Evolutionary conservation across 371 early-diverging fungal species (phyloP).

Genomic region (Mortierella polycephala): DNA sequence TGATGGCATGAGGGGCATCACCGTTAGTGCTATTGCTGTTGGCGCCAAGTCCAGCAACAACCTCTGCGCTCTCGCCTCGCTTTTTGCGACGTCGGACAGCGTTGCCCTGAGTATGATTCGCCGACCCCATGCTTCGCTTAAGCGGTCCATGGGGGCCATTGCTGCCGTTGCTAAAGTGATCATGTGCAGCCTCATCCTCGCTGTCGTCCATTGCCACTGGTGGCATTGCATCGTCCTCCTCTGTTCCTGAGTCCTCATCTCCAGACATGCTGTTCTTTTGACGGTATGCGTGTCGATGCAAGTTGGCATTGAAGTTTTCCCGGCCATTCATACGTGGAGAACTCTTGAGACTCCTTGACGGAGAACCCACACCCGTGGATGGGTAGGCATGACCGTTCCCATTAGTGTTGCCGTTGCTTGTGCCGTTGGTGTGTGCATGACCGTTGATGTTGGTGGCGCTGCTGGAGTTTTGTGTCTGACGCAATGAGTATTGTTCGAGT

Average conservation of each 20-base stretch:
- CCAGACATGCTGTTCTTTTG: constrained; percentile 47
- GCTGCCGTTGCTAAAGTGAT: constrained; percentile 6
- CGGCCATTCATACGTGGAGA: constrained; percentile 37
- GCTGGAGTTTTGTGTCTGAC: constrained; percentile 22
- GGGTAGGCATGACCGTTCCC: constrained; percentile 16
- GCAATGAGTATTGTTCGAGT: constrained; percentile 50
- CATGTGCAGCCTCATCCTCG: constrained; percentile 26
- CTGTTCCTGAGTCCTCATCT: constrained; percentile 48
- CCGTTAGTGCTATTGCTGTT: constrained; percentile 1
- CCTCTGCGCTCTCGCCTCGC: constrained; percentile 52
- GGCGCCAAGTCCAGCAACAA: constrained; percentile 39
- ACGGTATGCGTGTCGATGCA: constrained; percentile 47
- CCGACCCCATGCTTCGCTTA: constrained; percentile 51
- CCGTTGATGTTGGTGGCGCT: constrained; percentile 1
- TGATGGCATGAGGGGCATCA: constrained; percentile 12
- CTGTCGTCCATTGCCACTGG: constrained; percentile 31
- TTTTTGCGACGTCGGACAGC: constrained; percentile 53
- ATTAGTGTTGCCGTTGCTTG: background rate
- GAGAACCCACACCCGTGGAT: constrained; percentile 15
- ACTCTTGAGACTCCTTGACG: constrained; percentile 39
- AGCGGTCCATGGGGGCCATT: constrained; percentile 24
- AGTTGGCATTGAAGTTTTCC: constrained; percentile 4
- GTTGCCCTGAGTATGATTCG: constrained; percentile 36
- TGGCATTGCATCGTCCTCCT: constrained; percentile 24
- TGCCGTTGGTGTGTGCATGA: constrained; percentile 6